Evolutionary conservation across 306 rosid species (phyloP).

Genomic region (Coriaria nepalensis): DNA sequence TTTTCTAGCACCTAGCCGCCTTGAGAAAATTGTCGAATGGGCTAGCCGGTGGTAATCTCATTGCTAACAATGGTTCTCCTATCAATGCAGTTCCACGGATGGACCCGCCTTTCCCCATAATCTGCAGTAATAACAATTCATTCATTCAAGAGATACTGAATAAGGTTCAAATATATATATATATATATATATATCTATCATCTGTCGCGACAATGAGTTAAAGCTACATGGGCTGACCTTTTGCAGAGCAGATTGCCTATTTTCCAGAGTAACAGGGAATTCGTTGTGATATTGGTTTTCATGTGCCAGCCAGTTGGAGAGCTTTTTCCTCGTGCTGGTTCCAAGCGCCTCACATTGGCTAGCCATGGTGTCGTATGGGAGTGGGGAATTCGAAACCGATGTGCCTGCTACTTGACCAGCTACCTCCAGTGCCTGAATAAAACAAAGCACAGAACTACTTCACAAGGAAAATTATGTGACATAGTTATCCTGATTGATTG

Average conservation of each 20-base stretch:
- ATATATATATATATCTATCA: too few species aligned
- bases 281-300: conserved; percentile 41
- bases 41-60: conserved; percentile 94
- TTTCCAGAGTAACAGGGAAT: conserved; percentile 11
- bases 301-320: conserved; percentile 76
- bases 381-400: conserved; percentile 61
- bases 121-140: conserved; percentile 20
- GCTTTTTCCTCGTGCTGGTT: conserved; percentile 73
- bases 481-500: too few species aligned
- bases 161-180: too few species aligned
- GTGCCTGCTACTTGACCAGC: conserved; percentile 95
- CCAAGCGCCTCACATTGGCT: conserved; percentile 93
- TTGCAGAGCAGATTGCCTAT: conserved; percentile 21
- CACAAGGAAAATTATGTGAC: too few species aligned
- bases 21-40: conserved; percentile 94
- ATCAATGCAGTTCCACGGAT: conserved; percentile 18
- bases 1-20: conserved; percentile 75
- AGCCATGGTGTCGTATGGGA: conserved; percentile 89
- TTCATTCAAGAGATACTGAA: too few species aligned
- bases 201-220: not conserved
- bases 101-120: conserved; percentile 20
- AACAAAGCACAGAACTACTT: too few species aligned
- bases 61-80: conserved; percentile 44
- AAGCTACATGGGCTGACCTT: conserved; percentile 26
- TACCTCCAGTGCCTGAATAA: conserved; percentile 73